Percentiles rank a stretch among this genome's conserved stretches.
Conservation (phyloP, 306 rosid species). For the Trifolium fragiferum region DNA sequence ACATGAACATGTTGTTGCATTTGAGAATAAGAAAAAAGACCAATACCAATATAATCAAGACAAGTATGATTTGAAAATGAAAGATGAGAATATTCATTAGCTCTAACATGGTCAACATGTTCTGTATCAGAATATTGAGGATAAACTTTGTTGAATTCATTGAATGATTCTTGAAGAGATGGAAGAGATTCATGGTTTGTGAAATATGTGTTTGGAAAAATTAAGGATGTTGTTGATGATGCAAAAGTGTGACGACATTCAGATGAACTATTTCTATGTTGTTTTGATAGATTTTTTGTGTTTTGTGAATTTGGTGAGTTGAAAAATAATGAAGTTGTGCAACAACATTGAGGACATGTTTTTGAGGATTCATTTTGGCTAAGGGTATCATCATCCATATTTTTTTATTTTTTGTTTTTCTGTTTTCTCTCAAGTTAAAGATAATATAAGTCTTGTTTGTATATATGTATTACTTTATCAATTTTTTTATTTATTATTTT, state of each 20-base stretch:
- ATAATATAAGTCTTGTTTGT: conserved; percentile 8
- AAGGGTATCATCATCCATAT: conserved; percentile 57
- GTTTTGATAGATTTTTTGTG: conserved; percentile 40
- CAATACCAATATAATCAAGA: conserved; percentile 91
- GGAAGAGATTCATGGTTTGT: conserved; percentile 92
- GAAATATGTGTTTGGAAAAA: conserved; percentile 75
- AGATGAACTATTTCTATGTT: conserved; percentile 57
- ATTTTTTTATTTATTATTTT: background rate
- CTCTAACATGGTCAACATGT: conserved; percentile 67
- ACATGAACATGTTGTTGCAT: conserved; percentile 44
- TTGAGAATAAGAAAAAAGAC: conserved; percentile 84
- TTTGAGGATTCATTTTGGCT: conserved; percentile 56
- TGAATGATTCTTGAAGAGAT: conserved; percentile 66
- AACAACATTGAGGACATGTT: conserved; percentile 65
- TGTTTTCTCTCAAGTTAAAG: background rate
- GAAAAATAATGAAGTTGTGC: conserved; percentile 57
- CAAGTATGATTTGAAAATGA: conserved; percentile 61
- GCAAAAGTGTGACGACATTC: conserved; percentile 73
- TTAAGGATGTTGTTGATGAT: conserved; percentile 58
- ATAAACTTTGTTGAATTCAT: conserved; percentile 67
- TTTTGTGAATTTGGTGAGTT: conserved; percentile 43
- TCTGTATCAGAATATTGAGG: conserved; percentile 70
- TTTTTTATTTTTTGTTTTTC: conserved; percentile 14
- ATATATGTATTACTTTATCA: background rate
- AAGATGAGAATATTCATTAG: conserved; percentile 72